These are phyloP conservation scores for Kurtzmaniella quercitrusa DNA, from an alignment of 1,139 yeast species.

Conservation along the genomic window DNA sequence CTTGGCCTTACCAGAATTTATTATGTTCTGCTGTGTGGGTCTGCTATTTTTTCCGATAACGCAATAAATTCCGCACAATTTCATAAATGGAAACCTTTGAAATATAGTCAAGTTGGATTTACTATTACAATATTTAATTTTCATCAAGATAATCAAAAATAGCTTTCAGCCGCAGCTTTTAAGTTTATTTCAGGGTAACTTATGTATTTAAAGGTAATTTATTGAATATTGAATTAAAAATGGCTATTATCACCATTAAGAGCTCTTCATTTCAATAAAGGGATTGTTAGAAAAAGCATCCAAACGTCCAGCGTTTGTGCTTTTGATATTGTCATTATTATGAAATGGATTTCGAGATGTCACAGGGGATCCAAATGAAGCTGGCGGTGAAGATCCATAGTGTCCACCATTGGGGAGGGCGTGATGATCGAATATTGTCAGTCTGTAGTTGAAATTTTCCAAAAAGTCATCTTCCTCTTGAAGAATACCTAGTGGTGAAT, in stretches of 20 bases:
- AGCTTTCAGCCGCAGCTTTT: no score
- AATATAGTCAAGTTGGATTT: no score
- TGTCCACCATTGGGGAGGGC: neutral
- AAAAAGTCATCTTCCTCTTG: neutral
- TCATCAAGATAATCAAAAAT: no score
- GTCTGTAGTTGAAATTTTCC: neutral
- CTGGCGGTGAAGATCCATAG: neutral
- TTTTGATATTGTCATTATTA: neutral
- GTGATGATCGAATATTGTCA: neutral
- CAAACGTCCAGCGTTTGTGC: neutral
- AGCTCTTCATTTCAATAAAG: conserved; percentile 4
- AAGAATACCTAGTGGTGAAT: neutral
- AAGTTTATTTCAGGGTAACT: no score
- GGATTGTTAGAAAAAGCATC: conserved; percentile 4
- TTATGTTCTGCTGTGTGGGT: no score
- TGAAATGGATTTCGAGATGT: neutral
- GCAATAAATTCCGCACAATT: no score
- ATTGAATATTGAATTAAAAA: neutral
- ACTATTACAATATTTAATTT: no score
- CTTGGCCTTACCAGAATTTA: no score
- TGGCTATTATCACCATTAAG: conserved; percentile 7
- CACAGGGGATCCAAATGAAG: neutral
- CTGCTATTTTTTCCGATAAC: no score
- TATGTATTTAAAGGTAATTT: no score
- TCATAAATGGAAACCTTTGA: no score